Conservation (phyloP, 306 rosid genomes). For the Mimosa bimucronata region DNA sequence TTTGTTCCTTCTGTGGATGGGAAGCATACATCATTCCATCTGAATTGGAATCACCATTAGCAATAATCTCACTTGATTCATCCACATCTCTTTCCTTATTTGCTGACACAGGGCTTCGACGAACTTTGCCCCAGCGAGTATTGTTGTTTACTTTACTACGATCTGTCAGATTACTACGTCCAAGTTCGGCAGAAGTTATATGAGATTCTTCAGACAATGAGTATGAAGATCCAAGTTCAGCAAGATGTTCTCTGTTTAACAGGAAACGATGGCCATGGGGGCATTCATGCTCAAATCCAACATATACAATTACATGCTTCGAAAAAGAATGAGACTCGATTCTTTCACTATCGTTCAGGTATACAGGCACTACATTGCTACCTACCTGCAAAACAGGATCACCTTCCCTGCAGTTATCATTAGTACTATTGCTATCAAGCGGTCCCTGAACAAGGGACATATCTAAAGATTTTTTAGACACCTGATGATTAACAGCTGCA, state of each 20-base stretch:
- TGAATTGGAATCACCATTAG: slow-evolving; percentile 49
- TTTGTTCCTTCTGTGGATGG: slow-evolving; percentile 50
- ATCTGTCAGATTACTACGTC: slow-evolving; percentile 45
- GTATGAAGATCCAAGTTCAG: slow-evolving; percentile 67
- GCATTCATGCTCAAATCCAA: slow-evolving; percentile 96
- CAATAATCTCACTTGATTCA: slow-evolving; percentile 54
- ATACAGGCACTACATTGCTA: slow-evolving; percentile 72
- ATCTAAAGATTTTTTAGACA: slow-evolving; percentile 54
- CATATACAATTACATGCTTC: slow-evolving; percentile 58
- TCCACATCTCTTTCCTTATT: slow-evolving; percentile 56
- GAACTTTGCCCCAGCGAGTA: slow-evolving; percentile 58
- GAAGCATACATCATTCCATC: slow-evolving; percentile 44
- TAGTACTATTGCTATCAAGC: slow-evolving; percentile 41
- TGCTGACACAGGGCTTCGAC: slow-evolving; percentile 46
- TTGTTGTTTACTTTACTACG: slow-evolving; percentile 54
- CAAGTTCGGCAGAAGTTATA: slow-evolving; percentile 46
- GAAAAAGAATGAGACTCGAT: slow-evolving; percentile 46
- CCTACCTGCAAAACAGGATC: slow-evolving; percentile 76
- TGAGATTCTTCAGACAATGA: slow-evolving; percentile 63
- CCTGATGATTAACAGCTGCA: slow-evolving; percentile 45
- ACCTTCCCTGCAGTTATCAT: slow-evolving; percentile 36
- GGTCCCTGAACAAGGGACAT: slow-evolving; percentile 45
- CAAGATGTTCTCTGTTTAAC: slow-evolving; percentile 72
- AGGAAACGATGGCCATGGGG: slow-evolving; percentile 93
- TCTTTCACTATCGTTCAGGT: slow-evolving; percentile 59